Percentiles rank a stretch among this genome's conserved stretches.
These are phyloP conservation scores for Voacanga thouarsii DNA, from an alignment of 257 asterid species.

Conservation along the genomic window DNA sequence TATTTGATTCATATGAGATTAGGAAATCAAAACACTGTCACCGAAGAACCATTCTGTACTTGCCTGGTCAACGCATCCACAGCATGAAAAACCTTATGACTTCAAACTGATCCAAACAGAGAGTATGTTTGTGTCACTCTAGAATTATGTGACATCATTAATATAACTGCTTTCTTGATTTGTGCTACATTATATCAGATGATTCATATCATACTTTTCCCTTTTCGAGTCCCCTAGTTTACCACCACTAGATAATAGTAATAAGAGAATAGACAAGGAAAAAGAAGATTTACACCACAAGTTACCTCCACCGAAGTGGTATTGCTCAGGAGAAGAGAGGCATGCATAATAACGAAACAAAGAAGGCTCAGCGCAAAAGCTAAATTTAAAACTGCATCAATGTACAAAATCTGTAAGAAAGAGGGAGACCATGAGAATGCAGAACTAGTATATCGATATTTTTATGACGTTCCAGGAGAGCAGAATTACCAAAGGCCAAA, in stretches of 20 bases:
- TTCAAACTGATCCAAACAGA: not conserved
- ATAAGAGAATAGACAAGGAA: not conserved
- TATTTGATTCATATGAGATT: not conserved
- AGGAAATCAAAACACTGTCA: not conserved
- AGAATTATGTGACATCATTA: not conserved
- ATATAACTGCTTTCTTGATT: not conserved
- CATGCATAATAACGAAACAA: conserved; percentile 75
- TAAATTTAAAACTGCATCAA: conserved; percentile 91
- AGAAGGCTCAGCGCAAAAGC: conserved; percentile 86
- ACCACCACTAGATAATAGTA: not conserved
- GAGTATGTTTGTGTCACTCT: not conserved
- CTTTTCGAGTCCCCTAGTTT: not conserved
- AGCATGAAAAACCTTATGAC: not conserved
- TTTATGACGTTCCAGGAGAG: conserved; percentile 11
- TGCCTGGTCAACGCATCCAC: not conserved
- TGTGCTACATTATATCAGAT: not conserved
- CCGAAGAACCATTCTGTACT: not conserved
- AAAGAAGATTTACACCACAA: too few relatives aligned
- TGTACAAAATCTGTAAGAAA: conserved; percentile 66
- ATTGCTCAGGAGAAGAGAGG: conserved; percentile 64
- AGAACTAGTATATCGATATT: conserved; percentile 10
- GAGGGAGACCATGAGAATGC: conserved; percentile 47
- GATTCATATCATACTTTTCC: not conserved
- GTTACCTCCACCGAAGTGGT: conserved; percentile 84
- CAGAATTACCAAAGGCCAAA: conserved; percentile 71